Percentiles rank a stretch among this genome's conserved stretches.
phyloP scores from a whole-genome alignment of 768 basidiomycete species.

The Lactarius psammicola region DNA sequence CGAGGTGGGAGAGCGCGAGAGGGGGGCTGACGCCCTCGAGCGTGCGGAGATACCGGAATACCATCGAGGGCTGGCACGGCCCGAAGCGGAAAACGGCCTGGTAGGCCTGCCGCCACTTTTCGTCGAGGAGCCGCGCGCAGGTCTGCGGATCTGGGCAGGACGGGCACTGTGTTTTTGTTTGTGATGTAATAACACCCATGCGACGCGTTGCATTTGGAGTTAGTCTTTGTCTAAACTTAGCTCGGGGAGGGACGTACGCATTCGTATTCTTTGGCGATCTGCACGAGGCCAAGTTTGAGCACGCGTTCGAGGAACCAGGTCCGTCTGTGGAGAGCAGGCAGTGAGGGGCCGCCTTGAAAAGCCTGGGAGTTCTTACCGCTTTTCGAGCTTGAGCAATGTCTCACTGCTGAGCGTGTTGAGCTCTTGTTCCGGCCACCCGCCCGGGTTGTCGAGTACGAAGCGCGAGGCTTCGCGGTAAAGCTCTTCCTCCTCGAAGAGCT shows the following conservation, averaged over 20 bases:
- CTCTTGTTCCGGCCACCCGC: constrained; percentile 79
- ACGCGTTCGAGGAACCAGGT: constrained; percentile 97
- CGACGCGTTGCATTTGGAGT: background rate
- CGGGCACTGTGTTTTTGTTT: no score
- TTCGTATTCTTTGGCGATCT: constrained; percentile 92
- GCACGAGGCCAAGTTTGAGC: constrained; percentile 82
- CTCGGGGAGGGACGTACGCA: constrained; percentile 54
- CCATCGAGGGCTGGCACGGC: constrained; percentile 88
- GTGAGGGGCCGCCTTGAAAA: background rate
- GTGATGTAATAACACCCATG: constrained; percentile 1
- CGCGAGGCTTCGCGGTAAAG: constrained; percentile 88
- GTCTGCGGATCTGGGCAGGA: constrained; percentile 77
- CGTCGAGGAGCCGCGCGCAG: constrained; percentile 84
- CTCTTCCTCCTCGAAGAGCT: constrained; percentile 86
- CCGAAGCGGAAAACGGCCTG: constrained; percentile 85
- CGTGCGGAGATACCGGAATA: constrained; percentile 86
- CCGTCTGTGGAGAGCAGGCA: constrained; percentile 46
- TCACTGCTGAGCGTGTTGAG: constrained; percentile 76
- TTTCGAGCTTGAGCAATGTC: constrained; percentile 87
- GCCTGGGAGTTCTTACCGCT: constrained; percentile 48
- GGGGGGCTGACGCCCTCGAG: constrained; percentile 91
- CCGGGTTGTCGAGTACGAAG: constrained; percentile 90
- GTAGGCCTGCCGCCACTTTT: constrained; percentile 92
- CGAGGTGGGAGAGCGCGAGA: constrained; percentile 78
- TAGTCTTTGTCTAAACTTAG: no score